Evolutionary conservation across 371 early-diverging fungal genomes (phyloP), one percentile per base, ranked within the genome.

Genomic region (Mortierella sp.): DNA sequence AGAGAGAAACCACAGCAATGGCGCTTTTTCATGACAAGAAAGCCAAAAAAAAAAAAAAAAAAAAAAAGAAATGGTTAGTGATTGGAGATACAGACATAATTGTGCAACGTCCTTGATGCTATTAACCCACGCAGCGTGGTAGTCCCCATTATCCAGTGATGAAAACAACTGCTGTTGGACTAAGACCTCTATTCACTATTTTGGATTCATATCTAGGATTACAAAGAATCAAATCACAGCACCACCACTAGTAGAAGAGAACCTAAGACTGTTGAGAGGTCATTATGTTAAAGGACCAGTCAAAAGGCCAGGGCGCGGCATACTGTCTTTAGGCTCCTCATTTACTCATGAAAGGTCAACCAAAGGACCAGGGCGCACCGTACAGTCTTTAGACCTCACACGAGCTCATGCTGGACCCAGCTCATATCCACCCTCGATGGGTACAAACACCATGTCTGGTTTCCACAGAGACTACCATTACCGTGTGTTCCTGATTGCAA

Each of bases 121-220:
- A 70, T 70, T 70, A 70, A 23, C 60, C 71, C 65, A 56, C 56
- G 64, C 43, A 26, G 51, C 37, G 19, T 56, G 53, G 72, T 47
- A 66, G 72, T 50, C 64, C 70, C 70, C 63, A 30, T 63, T 64
- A 64, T 53, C 70, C 70, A 64, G 53, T 52, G 64, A 53, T 71
- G 72, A 65, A 65, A 65, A 71, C 72, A 71, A 61, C 72, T 66
- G 66, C 72, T 65, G 58, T 62, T 61, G 57, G 57, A 56, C 19
- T 37, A 46, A 65, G 72, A 71, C 65, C n/a, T 71, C 48, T 47
- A 62, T 37, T 71, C 65, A 61, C 66, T 61, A 71, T 62, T 63
- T 64, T 59, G 30, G 18, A 63, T 26, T 60, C 60, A 46, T 48
- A 16, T 29, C 51, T 46, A 51, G 29, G 37, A 23, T 37, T 45